A percentile compares a stretch with the other conserved stretches of the same genome.
phyloP scores from a whole-genome alignment of 371 early-diverging fungal genomes.

The Mortierella sp. region DNA sequence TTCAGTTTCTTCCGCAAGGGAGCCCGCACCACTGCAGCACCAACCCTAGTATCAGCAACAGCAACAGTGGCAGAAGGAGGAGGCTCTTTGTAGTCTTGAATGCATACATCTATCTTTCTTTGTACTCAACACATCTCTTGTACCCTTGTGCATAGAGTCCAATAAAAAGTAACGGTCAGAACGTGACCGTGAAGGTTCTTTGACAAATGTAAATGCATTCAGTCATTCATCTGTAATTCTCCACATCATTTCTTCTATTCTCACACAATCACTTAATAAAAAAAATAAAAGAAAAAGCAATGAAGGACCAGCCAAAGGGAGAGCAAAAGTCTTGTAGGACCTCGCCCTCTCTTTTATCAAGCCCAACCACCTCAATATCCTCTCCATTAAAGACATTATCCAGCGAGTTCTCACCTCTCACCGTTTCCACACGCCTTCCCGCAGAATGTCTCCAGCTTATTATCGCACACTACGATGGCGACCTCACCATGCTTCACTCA shows the following conservation, averaged over 20 bases:
- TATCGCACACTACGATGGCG: conserved; percentile 10
- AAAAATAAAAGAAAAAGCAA: not conserved
- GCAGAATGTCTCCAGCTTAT: conserved; percentile 37
- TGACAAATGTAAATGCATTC: too few relatives aligned
- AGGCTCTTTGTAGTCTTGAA: not conserved
- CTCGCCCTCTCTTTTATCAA: not conserved
- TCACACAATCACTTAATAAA: not conserved
- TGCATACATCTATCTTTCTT: not conserved
- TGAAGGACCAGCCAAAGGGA: not conserved
- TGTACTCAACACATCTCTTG: too few relatives aligned
- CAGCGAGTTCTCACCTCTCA: not conserved
- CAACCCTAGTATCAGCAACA: not conserved
- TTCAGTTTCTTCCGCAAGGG: conserved; percentile 39
- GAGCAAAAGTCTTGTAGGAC: not conserved
- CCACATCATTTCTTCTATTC: not conserved
- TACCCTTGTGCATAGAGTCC: too few relatives aligned
- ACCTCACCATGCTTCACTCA: conserved; percentile 16
- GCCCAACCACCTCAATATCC: not conserved
- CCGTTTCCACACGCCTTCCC: conserved; percentile 10
- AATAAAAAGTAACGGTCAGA: too few relatives aligned
- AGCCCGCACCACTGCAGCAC: not conserved
- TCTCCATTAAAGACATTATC: not conserved
- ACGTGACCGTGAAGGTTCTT: too few relatives aligned
- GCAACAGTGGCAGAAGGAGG: not conserved
- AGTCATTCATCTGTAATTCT: not conserved